These are phyloP conservation scores for Powellomyces hirtus DNA, from an alignment of 192 early-diverging fungal species.

Conservation along the genomic window DNA sequence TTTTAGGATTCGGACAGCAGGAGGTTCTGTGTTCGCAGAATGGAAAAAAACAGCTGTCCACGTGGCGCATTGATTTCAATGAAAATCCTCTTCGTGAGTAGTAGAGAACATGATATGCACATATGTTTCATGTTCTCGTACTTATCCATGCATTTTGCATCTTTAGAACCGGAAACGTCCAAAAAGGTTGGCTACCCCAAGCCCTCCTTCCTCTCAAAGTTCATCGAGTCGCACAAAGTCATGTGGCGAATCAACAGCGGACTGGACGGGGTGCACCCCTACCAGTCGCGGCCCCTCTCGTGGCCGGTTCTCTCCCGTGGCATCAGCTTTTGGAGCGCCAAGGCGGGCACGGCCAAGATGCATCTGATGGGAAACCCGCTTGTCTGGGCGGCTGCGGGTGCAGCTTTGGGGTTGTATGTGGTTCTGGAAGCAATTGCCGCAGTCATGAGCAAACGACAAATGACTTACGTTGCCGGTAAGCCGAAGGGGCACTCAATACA, in stretches of 20 bases:
- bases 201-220: slow-evolving; percentile 48
- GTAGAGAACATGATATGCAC: no score
- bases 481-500: no score
- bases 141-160: no score
- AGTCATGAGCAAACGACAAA: slow-evolving; percentile 32
- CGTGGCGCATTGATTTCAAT: slow-evolving; percentile 46
- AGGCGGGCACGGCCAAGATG: slow-evolving; percentile 35
- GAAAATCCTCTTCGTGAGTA: slow-evolving; percentile 32
- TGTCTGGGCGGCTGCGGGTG: slow-evolving; percentile 39
- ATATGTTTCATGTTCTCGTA: no score
- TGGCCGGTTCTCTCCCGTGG: slow-evolving; percentile 50
- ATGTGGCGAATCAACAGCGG: slow-evolving; percentile 55
- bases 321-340: slow-evolving; percentile 56
- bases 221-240: slow-evolving; percentile 44
- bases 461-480: background rate
- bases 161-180: slow-evolving; percentile 33
- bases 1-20: slow-evolving; percentile 66
- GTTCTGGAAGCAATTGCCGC: slow-evolving; percentile 19
- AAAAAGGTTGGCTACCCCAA: slow-evolving; percentile 38
- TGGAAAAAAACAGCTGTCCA: slow-evolving; percentile 8
- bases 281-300: slow-evolving; percentile 44
- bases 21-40: slow-evolving; percentile 93
- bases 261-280: slow-evolving; percentile 49
- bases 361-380: slow-evolving; percentile 58
- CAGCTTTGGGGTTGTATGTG: slow-evolving; percentile 26